Base-by-base conservation (phyloP, 2,329 filamentous ascomycete species). In the Talaromyces verruculosus region DNA sequence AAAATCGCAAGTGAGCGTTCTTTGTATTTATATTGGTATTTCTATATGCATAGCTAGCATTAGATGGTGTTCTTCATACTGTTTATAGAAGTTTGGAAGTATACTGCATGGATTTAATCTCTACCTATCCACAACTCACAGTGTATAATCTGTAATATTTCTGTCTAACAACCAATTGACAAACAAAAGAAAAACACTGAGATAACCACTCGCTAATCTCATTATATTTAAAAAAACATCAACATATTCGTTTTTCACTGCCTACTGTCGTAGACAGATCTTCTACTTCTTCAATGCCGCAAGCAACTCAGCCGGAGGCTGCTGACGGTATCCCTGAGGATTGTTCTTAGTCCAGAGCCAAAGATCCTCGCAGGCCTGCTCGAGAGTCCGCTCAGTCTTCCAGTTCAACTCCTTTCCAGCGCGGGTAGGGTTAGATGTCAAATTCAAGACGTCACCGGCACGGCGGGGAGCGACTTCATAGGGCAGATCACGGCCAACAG, bases 281-380 rank as follows among this genome's bases (percentile, higher is more conserved):
- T 53, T 57, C 41, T 65, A 65, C 37, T 78, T 78, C 76, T 78
- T 77, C 66, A 78, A 73, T 70, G 74, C 69, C 64, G 90, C 89
- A 61, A 97, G 76, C 73, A 98, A 85, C 79, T 91, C 88, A 70
- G 91, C 85, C 0, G 95, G 94, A n/a, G 94, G 92, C 70, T 93
- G 85, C 82, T 98, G 93, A 71, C 91, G 87, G 83, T 98, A 98
- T 25, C 95, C 95, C 81, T 93, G 88, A 28, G 95, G 95, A 82
- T 98, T 98, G 82, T 97, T 98, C 82, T 90, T 85, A 17, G 96
- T 96, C 95, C 95, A 99, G 75, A 88, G 89, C 95, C 95, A 99
- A 70, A 99, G 84, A 79, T 99, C 93, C 72, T 89, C 88, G 78
- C 95, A 99, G 30, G 94, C 93, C 78, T 97, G 88, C 82, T 98